Base-by-base conservation (phyloP, 2,329 filamentous ascomycete species). In the Bipolaris sorokiniana region DNA sequence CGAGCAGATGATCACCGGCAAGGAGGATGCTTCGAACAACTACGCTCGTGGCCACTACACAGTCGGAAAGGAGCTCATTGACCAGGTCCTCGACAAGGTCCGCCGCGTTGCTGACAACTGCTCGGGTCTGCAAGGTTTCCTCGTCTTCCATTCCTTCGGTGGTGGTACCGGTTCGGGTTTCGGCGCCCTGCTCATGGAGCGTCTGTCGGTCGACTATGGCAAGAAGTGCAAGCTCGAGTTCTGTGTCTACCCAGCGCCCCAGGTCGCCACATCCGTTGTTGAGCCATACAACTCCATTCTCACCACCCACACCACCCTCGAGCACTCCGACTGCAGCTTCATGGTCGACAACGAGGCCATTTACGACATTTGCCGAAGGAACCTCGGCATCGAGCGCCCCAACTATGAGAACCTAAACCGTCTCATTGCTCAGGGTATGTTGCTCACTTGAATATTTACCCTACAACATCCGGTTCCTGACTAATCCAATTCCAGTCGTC, bases 181-280 rank as follows among this genome's bases (percentile, higher is more conserved):
- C 81, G 95, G 95, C 82, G 95, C 95, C 74, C 88, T 99, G 69
- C 86, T 99, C 73, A 96, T 99, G 92, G 95, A 99, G 86, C 94
- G 95, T 78, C 88, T 99, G 62, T 98, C 95, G 34, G 91, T 97
- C 75, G 95, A 99, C 83, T 99, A 97, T 78, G 94, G 95, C 85
- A 99, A 99, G 90, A 99, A 99, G 90, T 96, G 91, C 87, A 99
- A 99, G 89, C 88, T 99, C 65, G 95, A 99, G 83, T 99, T 99
- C 86, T 97, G 92, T 76, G 93, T 99, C 76, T 99, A 99, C 85
- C 95, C 95, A 75, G 93, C 95, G 70, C 95, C 95, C 59, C 93
- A 97, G 84, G 95, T 95, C 69, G 92, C 94, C 70, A 97, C 94
- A 74, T 96, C 95, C 42, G 94, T 99, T 61, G 95, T 99, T 66